phyloP scores from a whole-genome alignment of 331 rosid genomes.

The Spiraea crenata region DNA sequence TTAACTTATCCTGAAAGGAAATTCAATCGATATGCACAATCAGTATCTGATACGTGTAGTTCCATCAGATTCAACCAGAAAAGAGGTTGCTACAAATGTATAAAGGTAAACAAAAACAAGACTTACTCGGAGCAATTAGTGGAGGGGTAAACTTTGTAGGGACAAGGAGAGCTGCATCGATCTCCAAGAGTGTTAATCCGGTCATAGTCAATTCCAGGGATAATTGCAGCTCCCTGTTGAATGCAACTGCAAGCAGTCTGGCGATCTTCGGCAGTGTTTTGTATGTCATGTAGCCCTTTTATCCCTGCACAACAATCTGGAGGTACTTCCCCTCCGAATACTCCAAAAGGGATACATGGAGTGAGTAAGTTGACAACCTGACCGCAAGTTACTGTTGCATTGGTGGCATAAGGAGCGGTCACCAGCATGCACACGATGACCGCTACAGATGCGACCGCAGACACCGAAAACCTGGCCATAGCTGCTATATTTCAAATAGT shows the following conservation, averaged over 20 bases:
- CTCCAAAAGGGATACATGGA: slow-evolving; percentile 59
- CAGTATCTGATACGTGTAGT: not conserved
- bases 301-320: slow-evolving; percentile 55
- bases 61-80: not conserved
- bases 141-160: slow-evolving; percentile 58
- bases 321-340: slow-evolving; percentile 45
- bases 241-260: slow-evolving; percentile 55
- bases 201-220: slow-evolving; percentile 51
- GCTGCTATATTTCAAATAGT: not conserved
- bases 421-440: slow-evolving; percentile 33
- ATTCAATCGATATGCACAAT: not conserved
- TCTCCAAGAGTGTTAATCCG: slow-evolving; percentile 38
- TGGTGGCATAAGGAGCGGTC: not conserved
- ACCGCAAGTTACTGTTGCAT: slow-evolving; percentile 41
- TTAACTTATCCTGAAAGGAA: slow-evolving; percentile 26
- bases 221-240: slow-evolving; percentile 39
- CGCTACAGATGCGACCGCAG: slow-evolving; percentile 14
- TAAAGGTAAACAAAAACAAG: not conserved
- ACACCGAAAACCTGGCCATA: slow-evolving; percentile 20
- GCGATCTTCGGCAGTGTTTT: slow-evolving; percentile 40
- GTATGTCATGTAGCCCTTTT: slow-evolving; percentile 38
- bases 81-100: not conserved
- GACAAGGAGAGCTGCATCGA: slow-evolving; percentile 43
- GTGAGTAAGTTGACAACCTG: slow-evolving; percentile 40
- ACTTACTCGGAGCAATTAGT: slow-evolving; percentile 54